Conservation (phyloP, 257 asterid genomes). For the Plantago major region DNA sequence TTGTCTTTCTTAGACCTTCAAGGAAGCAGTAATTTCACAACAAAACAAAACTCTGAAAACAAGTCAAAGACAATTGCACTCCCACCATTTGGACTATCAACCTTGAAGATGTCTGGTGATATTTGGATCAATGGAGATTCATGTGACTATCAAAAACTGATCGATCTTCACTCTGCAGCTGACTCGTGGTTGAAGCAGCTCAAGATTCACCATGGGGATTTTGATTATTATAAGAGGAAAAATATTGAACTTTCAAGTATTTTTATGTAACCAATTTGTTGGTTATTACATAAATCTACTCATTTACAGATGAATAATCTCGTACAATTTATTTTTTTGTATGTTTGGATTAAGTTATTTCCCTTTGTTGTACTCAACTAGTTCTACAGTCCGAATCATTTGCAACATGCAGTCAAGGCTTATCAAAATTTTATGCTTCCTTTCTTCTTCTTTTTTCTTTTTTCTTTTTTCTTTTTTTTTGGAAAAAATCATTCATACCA, state of each 20-base stretch:
- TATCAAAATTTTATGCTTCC: too few species aligned
- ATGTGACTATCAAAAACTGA: constrained; percentile 8
- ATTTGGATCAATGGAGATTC: constrained; percentile 5
- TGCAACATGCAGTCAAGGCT: too few species aligned
- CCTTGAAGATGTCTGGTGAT: constrained; percentile 7
- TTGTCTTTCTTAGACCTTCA: background rate
- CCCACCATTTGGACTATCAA: constrained; percentile 17
- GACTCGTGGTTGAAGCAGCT: constrained; percentile 20
- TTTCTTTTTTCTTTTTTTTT: too few species aligned
- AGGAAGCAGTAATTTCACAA: background rate
- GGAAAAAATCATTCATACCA: too few species aligned
- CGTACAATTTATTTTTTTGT: too few species aligned
- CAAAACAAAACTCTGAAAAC: background rate
- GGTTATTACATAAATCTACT: too few species aligned
- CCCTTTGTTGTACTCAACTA: too few species aligned
- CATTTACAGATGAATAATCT: too few species aligned
- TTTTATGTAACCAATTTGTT: background rate
- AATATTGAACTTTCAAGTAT: background rate
- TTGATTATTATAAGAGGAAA: constrained; percentile 4
- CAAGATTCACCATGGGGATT: constrained; percentile 3
- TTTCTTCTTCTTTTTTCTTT: too few species aligned
- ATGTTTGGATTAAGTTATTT: too few species aligned
- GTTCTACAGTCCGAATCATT: too few species aligned
- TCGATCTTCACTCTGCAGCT: constrained; percentile 15
- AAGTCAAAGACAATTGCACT: background rate